Base-by-base conservation (phyloP, 768 basidiomycete genomes). In the Kwoniella pini region DNA sequence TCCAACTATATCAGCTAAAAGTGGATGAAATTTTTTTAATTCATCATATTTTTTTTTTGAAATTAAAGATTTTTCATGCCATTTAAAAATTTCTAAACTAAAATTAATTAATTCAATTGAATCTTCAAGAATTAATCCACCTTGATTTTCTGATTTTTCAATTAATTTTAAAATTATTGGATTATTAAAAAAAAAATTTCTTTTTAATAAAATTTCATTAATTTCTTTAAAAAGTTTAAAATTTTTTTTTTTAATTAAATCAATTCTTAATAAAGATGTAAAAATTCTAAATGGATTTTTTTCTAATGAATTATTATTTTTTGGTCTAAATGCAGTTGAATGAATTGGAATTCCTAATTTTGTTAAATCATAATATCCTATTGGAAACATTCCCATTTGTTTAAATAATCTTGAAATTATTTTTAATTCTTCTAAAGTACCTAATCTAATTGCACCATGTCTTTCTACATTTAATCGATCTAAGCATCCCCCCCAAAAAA, bases 311-410 rank as follows among this genome's bases (percentile, higher is more conserved):
- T 43, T 40, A 6, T 45, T 42, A 28, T 62, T 62, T 15, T 66
- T 39, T 4, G 72, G 71, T 28, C 75, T 54, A 59, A 77, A 77
- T 19, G 75, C 72, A 15, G 75, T 77, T 1, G 75, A 67, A 45
- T 77, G 75, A 1, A 77, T 72, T 7, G 75, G 75, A 2, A 74
- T 54, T 26, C 75, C 73, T 13, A 67, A 64, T 39, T 62, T 63
- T 12, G 74, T 68, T 15, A 77, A 66, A 40, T 77, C 75, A 51
- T 77, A 77, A 57, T 77, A 77, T 30, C 71, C 71, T 11, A 77
- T 72, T 17, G 75, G 71, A 15, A 45, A 50, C 75, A 77, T 77
- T 11, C 69, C 71, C 54, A 74, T 63, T 17, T 64, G 53, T 0
- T 33, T 39, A 54, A 77, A 77, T 6, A 77, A 54, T 12, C 69